Conservation (phyloP, 1,284 basidiomycete species). For the Ustilago shanxiensis region DNA sequence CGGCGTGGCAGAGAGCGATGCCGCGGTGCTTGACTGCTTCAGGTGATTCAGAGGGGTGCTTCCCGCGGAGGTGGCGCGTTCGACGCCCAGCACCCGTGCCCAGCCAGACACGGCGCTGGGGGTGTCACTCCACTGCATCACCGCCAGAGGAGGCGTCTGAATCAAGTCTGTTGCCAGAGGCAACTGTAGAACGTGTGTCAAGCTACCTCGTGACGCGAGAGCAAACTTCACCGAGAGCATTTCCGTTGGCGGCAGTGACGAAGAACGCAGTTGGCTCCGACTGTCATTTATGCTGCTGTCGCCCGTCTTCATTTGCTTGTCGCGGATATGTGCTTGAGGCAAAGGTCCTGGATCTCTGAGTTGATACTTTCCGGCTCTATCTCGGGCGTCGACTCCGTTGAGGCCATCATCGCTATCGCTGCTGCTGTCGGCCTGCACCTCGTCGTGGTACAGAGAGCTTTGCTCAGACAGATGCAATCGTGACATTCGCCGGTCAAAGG, state of each 20-base stretch:
- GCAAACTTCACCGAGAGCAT: slow-evolving; percentile 40
- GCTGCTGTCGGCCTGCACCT: slow-evolving; percentile 38
- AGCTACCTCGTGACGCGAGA: slow-evolving; percentile 36
- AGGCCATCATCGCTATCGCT: slow-evolving; percentile 28
- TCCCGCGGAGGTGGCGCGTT: slow-evolving; percentile 32
- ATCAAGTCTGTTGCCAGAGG: slow-evolving; percentile 42
- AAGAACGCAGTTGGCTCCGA: slow-evolving; percentile 12
- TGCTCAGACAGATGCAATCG: slow-evolving; percentile 33
- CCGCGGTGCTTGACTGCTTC: slow-evolving; percentile 9
- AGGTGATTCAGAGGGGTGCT: slow-evolving; percentile 20
- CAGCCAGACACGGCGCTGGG: slow-evolving; percentile 54
- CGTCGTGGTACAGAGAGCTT: slow-evolving; percentile 27
- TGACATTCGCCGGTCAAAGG: slow-evolving; percentile 38
- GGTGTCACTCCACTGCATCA: slow-evolving; percentile 52
- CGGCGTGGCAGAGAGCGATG: neutral
- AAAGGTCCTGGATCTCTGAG: slow-evolving; percentile 36
- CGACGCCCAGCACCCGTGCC: slow-evolving; percentile 50
- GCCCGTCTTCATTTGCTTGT: neutral
- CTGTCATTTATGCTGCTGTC: neutral
- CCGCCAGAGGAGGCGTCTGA: slow-evolving; percentile 30
- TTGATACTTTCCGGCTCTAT: slow-evolving; percentile 22
- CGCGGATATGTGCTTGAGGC: neutral
- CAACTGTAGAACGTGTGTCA: slow-evolving; percentile 48
- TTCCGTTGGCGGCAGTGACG: slow-evolving; percentile 24
- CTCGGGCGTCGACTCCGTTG: slow-evolving; percentile 1